Conservation (phyloP, 2,329 filamentous ascomycete genomes). For the Lachnellula hyalina region DNA sequence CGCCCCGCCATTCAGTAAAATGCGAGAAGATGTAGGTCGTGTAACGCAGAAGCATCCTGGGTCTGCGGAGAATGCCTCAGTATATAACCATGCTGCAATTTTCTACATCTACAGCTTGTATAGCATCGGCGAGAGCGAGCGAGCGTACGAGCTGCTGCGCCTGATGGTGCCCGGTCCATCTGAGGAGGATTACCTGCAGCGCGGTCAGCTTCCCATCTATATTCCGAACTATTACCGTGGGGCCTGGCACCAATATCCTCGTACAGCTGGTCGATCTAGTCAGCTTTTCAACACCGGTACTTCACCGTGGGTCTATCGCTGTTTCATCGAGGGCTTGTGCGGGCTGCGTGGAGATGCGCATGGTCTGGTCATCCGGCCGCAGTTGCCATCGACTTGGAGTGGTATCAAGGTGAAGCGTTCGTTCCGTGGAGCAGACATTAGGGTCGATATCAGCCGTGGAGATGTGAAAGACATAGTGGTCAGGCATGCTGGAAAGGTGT, state of each 20-base stretch:
- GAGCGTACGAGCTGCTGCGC: conserved; percentile 45
- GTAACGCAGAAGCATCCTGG: conserved; percentile 55
- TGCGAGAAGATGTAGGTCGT: conserved; percentile 54
- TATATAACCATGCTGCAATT: conserved; percentile 52
- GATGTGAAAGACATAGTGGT: conserved; percentile 39
- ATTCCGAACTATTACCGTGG: conserved; percentile 56
- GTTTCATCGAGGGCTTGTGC: conserved; percentile 50
- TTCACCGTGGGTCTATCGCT: conserved; percentile 51
- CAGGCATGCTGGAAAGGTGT: conserved; percentile 32
- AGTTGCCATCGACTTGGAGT: conserved; percentile 47
- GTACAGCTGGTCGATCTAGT: conserved; percentile 50
- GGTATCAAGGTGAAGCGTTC: conserved; percentile 41
- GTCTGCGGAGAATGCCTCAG: conserved; percentile 52
- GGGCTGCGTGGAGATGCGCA: conserved; percentile 45
- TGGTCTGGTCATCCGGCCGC: conserved; percentile 43
- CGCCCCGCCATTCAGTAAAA: conserved; percentile 46
- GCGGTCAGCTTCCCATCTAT: conserved; percentile 52
- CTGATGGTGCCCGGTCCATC: conserved; percentile 50
- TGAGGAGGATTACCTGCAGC: conserved; percentile 45
- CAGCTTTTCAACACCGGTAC: conserved; percentile 56
- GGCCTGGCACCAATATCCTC: conserved; percentile 42
- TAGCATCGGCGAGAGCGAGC: conserved; percentile 42
- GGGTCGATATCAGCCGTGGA: conserved; percentile 36
- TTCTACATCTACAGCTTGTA: conserved; percentile 53
- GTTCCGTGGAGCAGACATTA: conserved; percentile 49